phyloP scores from a whole-genome alignment of 306 rosid genomes.

The Rosa lucieae region DNA sequence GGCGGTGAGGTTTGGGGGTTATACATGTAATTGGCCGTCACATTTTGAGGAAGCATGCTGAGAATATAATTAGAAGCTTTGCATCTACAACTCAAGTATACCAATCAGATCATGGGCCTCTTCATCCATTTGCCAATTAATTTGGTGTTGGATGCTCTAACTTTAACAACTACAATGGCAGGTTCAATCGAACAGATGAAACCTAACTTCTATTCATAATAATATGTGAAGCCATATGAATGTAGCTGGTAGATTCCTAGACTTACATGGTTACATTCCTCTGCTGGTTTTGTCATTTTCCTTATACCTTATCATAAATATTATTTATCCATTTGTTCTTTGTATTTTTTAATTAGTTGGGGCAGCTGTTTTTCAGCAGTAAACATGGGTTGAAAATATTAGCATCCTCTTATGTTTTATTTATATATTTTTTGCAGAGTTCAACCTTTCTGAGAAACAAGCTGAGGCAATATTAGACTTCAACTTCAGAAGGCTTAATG shows the following conservation, averaged over 20 bases:
- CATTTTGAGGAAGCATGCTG: too few relatives aligned
- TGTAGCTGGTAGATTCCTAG: background rate
- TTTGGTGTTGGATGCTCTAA: too few relatives aligned
- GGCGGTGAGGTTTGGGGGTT: too few relatives aligned
- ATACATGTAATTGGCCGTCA: too few relatives aligned
- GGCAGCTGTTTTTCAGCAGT: background rate
- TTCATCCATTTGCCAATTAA: too few relatives aligned
- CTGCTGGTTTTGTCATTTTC: background rate
- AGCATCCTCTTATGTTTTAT: background rate
- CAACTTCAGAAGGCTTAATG: conserved; percentile 75
- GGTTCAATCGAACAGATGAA: too few relatives aligned
- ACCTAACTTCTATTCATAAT: background rate
- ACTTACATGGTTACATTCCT: background rate
- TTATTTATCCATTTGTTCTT: background rate
- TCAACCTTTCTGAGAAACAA: conserved; percentile 84
- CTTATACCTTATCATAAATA: background rate
- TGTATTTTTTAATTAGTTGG: background rate
- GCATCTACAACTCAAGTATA: too few relatives aligned
- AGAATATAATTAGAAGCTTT: too few relatives aligned
- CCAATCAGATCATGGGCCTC: too few relatives aligned
- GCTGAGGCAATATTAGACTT: conserved; percentile 95
- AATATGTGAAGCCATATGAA: background rate
- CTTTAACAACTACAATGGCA: too few relatives aligned
- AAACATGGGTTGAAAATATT: background rate
- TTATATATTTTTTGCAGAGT: conserved; percentile 46